Base-by-base conservation (phyloP, 257 asterid species). In the Solanum gandarillasii region DNA sequence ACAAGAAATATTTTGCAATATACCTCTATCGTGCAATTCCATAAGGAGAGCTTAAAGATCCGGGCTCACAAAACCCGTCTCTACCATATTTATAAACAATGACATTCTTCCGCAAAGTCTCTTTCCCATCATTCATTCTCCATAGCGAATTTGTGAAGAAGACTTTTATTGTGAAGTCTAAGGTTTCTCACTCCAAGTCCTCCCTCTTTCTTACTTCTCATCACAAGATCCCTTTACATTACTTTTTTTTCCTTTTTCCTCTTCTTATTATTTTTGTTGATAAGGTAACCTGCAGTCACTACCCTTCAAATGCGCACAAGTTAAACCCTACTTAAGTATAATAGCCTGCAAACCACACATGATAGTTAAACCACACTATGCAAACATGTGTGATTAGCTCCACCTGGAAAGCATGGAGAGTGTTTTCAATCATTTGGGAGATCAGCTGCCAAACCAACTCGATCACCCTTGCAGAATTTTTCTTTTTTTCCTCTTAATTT, bases 311-410 rank as follows among this genome's bases (percentile, higher is more conserved):
- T 62, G 70, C 7, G 3, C 70, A 62, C 70, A 23, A 62, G 31
- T n/a, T 62, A 23, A 62, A n/a, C 1, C 14, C 29, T n/a, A 23
- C 70, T 23, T 62, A 0, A 23, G 29, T 9, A 0, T n/a, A 62
- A 62, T 62, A 21, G 6, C 1, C 1, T 0, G 14, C 31, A 62
- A 62, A 10, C 31, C 70, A 52, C 14, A 23, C 29, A 62, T 23
- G 31, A 62, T 62, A 62, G 70, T 4, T 62, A 11, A 62, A 62
- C 14, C 14, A 0, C 31, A n/a, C 7, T 62, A 23, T n/a, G 31
- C 70, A 62, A 62, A 10, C 70, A 9, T 62, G 7, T 62, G 70
- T 5, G 6, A 62, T 9, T 9, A 62, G 14, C 31, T 23, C 13
- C 6, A 62, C 70, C 14, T 0, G 11, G 7, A 23, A 23, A 62